phyloP scores from a whole-genome alignment of 768 basidiomycete genomes.

The Austroboletus eburneus region DNA sequence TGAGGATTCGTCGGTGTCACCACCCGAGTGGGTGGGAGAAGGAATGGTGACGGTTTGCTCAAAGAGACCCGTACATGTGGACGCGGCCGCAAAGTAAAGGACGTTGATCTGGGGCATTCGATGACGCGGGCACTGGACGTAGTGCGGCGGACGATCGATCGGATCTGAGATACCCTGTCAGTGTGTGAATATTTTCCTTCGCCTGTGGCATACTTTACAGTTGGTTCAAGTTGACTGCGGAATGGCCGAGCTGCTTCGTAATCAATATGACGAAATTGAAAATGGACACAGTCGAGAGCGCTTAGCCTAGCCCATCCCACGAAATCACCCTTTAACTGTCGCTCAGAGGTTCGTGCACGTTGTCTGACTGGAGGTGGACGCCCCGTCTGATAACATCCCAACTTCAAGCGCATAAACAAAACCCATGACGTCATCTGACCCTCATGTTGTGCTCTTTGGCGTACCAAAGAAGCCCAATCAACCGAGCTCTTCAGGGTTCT shows the following conservation, averaged over 20 bases:
- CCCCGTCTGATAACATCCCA: too few relatives aligned
- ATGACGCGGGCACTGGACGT: too few relatives aligned
- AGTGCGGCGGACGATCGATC: not conserved
- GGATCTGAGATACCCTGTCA: not conserved
- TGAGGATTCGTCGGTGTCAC: not conserved
- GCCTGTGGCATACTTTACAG: too few relatives aligned
- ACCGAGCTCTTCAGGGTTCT: slow-evolving; percentile 30
- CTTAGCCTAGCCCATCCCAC: slow-evolving; percentile 13
- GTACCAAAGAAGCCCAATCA: slow-evolving; percentile 17
- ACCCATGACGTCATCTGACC: slow-evolving; percentile 15
- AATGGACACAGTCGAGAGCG: too few relatives aligned
- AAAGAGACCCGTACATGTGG: slow-evolving; percentile 60
- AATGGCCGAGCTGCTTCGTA: too few relatives aligned
- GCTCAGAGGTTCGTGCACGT: slow-evolving; percentile 1
- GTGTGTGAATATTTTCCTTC: slow-evolving; percentile 22
- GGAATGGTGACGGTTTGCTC: slow-evolving; percentile 52
- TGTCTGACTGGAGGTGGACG: too few relatives aligned
- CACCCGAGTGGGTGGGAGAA: slow-evolving; percentile 17
- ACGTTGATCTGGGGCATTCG: slow-evolving; percentile 33
- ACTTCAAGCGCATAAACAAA: not conserved
- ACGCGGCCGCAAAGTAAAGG: slow-evolving; percentile 60
- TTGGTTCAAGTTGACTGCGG: too few relatives aligned
- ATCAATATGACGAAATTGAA: too few relatives aligned
- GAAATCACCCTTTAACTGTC: slow-evolving; percentile 18
- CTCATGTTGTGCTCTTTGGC: slow-evolving; percentile 25